Conservation (phyloP, 768 basidiomycete species). For the Fistulinella prunicolor region DNA sequence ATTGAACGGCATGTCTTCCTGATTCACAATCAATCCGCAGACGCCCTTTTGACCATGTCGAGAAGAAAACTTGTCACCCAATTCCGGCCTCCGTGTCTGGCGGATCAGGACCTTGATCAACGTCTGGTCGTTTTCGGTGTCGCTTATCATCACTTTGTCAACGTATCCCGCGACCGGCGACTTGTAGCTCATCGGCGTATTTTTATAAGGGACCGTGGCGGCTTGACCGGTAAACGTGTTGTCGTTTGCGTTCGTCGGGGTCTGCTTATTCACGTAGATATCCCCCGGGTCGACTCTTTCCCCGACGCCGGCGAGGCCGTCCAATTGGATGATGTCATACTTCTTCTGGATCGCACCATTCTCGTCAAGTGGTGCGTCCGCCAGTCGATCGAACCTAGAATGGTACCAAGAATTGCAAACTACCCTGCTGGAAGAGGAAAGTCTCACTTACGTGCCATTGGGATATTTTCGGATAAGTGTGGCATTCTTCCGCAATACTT, state of each 20-base stretch:
- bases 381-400: conserved; percentile 83
- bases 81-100: conserved; percentile 92
- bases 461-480: conserved; percentile 95
- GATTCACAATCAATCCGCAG: conserved; percentile 97
- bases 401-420: conserved; percentile 5
- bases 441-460: conserved; percentile 85
- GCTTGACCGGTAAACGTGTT: conserved; percentile 84
- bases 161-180: conserved; percentile 90
- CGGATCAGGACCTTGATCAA: conserved; percentile 96
- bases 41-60: conserved; percentile 99
- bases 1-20: conserved; percentile 99
- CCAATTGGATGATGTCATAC: conserved; percentile 87
- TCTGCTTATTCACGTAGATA: conserved; percentile 96
- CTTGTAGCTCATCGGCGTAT: conserved; percentile 90
- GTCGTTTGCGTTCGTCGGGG: conserved; percentile 91
- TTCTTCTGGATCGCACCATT: conserved; percentile 76
- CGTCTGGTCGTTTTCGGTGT: conserved; percentile 94
- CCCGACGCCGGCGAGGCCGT: conserved; percentile 93
- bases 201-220: conserved; percentile 83
- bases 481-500: conserved; percentile 93
- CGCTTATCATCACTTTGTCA: conserved; percentile 97
- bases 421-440: conserved; percentile 10
- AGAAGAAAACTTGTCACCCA: conserved; percentile 98
- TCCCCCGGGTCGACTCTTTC: conserved; percentile 91
- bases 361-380: conserved; percentile 86